phyloP scores from a whole-genome alignment of 2,329 filamentous ascomycete genomes.

The Aspergillus ustus region DNA sequence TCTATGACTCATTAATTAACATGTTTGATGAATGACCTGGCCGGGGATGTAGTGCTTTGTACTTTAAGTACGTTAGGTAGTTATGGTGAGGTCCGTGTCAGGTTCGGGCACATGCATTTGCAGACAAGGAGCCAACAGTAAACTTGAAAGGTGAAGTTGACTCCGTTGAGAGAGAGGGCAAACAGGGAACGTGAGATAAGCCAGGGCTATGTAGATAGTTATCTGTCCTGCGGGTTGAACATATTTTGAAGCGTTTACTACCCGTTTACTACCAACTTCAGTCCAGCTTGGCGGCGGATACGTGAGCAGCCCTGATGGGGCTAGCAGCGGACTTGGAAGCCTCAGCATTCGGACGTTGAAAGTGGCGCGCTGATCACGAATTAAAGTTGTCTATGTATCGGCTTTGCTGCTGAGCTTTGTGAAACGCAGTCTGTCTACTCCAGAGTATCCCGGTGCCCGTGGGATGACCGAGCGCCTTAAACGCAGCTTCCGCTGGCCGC shows the following conservation, averaged over 20 bases:
- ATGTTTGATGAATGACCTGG: constrained; percentile 5
- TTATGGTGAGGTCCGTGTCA: neutral
- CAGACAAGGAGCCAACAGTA: neutral
- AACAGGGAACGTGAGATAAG: neutral
- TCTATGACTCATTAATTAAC: neutral
- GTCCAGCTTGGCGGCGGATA: neutral
- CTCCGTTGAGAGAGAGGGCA: neutral
- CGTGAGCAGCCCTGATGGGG: constrained; percentile 13
- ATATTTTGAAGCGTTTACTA: neutral
- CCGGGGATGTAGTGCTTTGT: neutral
- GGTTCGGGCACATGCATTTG: constrained; percentile 4
- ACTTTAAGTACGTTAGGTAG: neutral
- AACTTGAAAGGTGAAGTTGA: neutral
- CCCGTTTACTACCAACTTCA: neutral
- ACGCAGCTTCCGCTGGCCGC: neutral
- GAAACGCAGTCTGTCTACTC: neutral
- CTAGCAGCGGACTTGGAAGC: constrained; percentile 8
- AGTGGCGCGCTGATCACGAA: constrained; percentile 19
- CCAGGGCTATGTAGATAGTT: neutral
- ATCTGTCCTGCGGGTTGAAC: no score
- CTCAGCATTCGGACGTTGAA: constrained; percentile 14
- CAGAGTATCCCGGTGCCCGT: neutral
- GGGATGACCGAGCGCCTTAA: constrained; percentile 1
- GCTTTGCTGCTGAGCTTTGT: neutral
- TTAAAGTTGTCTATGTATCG: constrained; percentile 7